Percentiles rank a stretch among this genome's conserved stretches.
Conservation (phyloP, 176 grass and related monocot species). For the Triticum urartu region DNA sequence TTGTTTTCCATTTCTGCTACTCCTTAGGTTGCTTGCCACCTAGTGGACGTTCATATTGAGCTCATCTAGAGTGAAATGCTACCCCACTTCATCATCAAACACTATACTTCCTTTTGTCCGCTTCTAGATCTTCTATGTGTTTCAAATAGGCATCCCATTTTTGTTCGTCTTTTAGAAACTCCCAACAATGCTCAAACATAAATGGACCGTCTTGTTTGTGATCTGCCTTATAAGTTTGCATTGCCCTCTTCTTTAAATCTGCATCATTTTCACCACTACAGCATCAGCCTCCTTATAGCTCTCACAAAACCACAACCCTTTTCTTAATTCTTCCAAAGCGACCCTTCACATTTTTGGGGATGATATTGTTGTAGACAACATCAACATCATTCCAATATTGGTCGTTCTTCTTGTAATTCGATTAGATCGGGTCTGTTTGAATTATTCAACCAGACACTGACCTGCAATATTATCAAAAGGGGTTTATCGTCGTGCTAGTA, state of each 20-base stretch:
- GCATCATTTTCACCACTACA: conserved; percentile 10
- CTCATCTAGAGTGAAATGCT: background rate
- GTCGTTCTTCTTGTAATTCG: no score
- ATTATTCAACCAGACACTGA: no score
- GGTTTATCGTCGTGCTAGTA: no score
- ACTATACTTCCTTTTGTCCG: background rate
- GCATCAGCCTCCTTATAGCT: conserved; percentile 11
- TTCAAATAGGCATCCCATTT: background rate
- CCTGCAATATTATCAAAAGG: no score
- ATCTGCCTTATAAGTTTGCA: no score
- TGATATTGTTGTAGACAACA: no score
- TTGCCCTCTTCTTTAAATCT: no score
- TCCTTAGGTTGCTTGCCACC: conserved; percentile 2
- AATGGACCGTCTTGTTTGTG: no score
- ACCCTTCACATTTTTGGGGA: no score
- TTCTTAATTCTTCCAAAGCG: no score
- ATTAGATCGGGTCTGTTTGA: no score
- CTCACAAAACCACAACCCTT: background rate
- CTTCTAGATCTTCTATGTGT: background rate
- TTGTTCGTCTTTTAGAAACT: background rate
- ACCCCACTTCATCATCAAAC: background rate
- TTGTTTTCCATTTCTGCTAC: background rate
- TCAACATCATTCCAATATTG: no score
- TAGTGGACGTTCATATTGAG: background rate
- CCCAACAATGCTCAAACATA: background rate